These are phyloP conservation scores for Coemansia sp. DNA, from an alignment of 192 early-diverging fungal genomes.

Conservation along the genomic window DNA sequence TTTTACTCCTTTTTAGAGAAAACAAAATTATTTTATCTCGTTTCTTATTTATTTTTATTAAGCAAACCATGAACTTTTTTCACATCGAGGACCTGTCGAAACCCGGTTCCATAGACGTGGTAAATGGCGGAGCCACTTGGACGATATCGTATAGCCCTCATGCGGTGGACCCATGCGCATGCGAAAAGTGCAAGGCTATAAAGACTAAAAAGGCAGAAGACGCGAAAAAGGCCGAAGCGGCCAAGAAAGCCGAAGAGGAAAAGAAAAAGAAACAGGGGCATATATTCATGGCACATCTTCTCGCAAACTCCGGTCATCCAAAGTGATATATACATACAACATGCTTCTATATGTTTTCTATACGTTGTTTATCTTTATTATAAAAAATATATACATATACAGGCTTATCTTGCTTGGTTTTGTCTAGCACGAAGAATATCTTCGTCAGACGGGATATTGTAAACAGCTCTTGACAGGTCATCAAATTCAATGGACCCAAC, in stretches of 20 bases:
- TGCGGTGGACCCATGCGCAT: constrained; percentile 23
- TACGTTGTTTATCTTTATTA: constrained; percentile 4
- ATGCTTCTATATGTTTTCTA: neutral
- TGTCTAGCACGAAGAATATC: constrained; percentile 26
- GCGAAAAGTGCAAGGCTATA: constrained; percentile 28
- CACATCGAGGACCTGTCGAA: constrained; percentile 34
- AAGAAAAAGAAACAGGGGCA: constrained; percentile 7
- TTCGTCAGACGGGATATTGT: constrained; percentile 45
- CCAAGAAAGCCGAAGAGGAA: constrained; percentile 25
- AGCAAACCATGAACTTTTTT: constrained; percentile 33
- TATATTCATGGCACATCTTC: constrained; percentile 4
- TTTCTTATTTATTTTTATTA: neutral
- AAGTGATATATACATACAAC: neutral
- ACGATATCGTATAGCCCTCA: constrained; percentile 40
- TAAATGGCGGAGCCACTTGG: constrained; percentile 20
- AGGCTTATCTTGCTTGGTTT: neutral
- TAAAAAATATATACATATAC: constrained; percentile 1
- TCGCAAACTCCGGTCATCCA: neutral
- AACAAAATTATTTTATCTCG: neutral
- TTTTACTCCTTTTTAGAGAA: neutral
- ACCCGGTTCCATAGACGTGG: constrained; percentile 31
- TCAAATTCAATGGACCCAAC: constrained; percentile 52
- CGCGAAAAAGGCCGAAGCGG: constrained; percentile 24
- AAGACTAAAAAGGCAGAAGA: constrained; percentile 27
- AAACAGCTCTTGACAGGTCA: constrained; percentile 41